Evolutionary conservation across 176 grass and related monocot species (phyloP).

Genomic region (Eragrostis curvula): DNA sequence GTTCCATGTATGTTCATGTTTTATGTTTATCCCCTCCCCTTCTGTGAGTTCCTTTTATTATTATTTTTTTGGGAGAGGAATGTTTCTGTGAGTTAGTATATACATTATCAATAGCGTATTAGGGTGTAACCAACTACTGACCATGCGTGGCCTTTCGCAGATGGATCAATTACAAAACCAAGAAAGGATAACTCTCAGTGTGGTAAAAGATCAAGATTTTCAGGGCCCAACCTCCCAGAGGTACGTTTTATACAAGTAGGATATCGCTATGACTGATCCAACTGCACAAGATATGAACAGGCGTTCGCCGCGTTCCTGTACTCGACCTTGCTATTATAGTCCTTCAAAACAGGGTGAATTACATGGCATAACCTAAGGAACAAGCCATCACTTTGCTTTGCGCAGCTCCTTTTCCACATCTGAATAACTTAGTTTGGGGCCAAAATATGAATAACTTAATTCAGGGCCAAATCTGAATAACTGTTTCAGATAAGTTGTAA

Average conservation of each 20-base stretch:
- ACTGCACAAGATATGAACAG: not conserved
- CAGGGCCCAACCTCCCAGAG: not conserved
- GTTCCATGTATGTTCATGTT: not conserved
- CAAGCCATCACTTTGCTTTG: no score
- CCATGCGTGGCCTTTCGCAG: not conserved
- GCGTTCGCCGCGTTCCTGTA: not conserved
- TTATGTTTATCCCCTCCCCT: no score
- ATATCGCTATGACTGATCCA: not conserved
- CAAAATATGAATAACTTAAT: no score
- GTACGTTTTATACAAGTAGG: not conserved
- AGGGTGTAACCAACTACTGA: not conserved
- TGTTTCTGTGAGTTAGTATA: not conserved
- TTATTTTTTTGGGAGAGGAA: not conserved
- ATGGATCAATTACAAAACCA: not conserved
- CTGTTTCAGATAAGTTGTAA: no score
- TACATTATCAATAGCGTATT: not conserved
- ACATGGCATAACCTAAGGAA: no score
- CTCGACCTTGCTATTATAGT: not conserved
- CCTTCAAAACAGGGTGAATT: no score
- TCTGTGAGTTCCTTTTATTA: no score
- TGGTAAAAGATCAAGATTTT: not conserved
- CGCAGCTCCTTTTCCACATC: no score
- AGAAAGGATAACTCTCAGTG: not conserved
- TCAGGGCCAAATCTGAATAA: no score
- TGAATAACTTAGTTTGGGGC: no score